Percentiles rank a stretch among this genome's conserved stretches.
Conservation (phyloP, 2,329 filamentous ascomycete genomes). For the Celoporthe dispersa region DNA sequence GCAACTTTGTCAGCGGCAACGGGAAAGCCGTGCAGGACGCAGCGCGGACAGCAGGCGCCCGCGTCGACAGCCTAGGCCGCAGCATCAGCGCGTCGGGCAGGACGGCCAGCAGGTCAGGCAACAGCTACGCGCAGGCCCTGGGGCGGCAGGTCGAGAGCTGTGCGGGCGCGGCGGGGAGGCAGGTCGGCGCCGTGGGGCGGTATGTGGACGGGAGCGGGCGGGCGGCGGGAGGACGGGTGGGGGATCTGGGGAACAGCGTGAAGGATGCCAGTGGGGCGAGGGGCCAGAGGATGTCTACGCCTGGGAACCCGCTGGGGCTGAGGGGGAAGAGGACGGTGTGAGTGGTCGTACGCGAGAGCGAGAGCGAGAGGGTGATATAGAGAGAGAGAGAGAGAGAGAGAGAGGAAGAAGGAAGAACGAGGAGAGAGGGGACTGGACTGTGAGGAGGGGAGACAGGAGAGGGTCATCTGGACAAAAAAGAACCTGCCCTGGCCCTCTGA, state of each 20-base stretch:
- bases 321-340: slow-evolving; percentile 23
- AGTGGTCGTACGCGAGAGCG: too few species aligned
- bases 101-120: slow-evolving; percentile 17
- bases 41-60: slow-evolving; percentile 17
- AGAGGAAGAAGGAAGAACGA: too few species aligned
- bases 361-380: too few species aligned
- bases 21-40: slow-evolving; percentile 25
- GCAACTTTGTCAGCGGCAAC: slow-evolving; percentile 27
- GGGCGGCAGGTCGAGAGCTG: slow-evolving; percentile 19
- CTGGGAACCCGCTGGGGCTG: slow-evolving; percentile 23
- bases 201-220: slow-evolving; percentile 26
- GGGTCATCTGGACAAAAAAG: too few species aligned
- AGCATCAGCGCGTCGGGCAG: slow-evolving; percentile 27
- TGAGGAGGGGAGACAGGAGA: too few species aligned
- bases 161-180: slow-evolving; percentile 19
- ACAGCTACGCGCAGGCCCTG: slow-evolving; percentile 15
- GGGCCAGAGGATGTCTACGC: slow-evolving; percentile 28
- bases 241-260: slow-evolving; percentile 24
- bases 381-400: too few species aligned
- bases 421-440: too few species aligned
- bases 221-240: slow-evolving; percentile 24
- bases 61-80: slow-evolving; percentile 23
- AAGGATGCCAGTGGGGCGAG: slow-evolving; percentile 26
- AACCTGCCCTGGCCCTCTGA: too few species aligned
- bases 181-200: slow-evolving; percentile 21